A percentile compares a stretch with the other conserved stretches of the same genome.
Conservation (phyloP, 2,329 filamentous ascomycete species). For the Diaporthe citrichinensis region DNA sequence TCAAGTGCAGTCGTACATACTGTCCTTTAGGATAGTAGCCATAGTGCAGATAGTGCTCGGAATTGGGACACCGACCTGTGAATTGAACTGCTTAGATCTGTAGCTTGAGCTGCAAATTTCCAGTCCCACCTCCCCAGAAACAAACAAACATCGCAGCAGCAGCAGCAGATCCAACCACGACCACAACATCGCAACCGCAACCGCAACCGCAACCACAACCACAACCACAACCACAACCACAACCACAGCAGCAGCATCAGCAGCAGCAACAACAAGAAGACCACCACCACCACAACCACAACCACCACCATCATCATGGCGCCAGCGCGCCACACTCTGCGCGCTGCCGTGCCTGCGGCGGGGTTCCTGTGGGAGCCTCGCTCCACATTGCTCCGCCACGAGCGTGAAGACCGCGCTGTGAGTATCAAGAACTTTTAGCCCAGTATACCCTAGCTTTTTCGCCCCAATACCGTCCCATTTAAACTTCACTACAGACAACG, state of each 20-base stretch:
- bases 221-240: neutral
- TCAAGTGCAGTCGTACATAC: neutral
- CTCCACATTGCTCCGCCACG: neutral
- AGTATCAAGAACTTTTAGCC: neutral
- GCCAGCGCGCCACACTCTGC: constrained; percentile 64
- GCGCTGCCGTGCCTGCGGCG: constrained; percentile 61
- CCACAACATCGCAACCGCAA: neutral
- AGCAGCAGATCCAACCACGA: neutral
- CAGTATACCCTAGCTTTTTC: neutral
- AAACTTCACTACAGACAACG: too few species aligned
- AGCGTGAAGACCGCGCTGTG: neutral
- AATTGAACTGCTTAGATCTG: neutral
- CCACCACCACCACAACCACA: neutral
- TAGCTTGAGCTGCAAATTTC: neutral
- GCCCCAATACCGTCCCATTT: neutral
- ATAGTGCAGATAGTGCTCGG: neutral
- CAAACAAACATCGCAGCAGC: neutral
- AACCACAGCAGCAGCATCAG: neutral
- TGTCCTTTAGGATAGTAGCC: neutral
- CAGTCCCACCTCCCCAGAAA: neutral
- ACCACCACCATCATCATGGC: neutral
- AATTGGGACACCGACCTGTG: neutral
- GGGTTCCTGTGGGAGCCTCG: constrained; percentile 47
- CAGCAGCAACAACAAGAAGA: neutral
- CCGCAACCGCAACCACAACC: neutral